Evolutionary conservation across 2,329 filamentous ascomycete species (phyloP).

Genomic region (Sporothrix phasma): DNA sequence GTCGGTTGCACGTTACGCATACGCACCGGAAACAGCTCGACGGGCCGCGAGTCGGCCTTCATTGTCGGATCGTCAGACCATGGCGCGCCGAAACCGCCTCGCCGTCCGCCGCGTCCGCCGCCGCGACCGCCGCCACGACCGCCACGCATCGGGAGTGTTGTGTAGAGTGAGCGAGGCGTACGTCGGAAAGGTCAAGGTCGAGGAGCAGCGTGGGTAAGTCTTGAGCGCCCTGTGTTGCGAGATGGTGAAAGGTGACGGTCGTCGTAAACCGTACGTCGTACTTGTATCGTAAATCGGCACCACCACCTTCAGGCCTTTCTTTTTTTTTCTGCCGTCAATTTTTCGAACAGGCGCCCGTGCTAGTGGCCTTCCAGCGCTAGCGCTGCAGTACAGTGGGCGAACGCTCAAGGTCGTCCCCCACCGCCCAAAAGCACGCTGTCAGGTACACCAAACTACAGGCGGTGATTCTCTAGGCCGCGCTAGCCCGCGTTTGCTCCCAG

Average conservation of each 20-base stretch:
- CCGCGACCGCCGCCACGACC: conserved; percentile 36
- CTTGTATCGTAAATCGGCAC: background rate
- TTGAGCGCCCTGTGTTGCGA: too few relatives aligned
- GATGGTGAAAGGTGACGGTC: too few relatives aligned
- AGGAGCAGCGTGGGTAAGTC: too few relatives aligned
- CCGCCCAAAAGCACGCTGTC: conserved; percentile 7
- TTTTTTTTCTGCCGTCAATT: conserved; percentile 14
- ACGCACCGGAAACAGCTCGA: conserved; percentile 49
- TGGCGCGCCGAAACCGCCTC: conserved; percentile 30
- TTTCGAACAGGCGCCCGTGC: background rate
- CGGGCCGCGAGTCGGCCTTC: conserved; percentile 41
- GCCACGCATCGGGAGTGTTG: conserved; percentile 7
- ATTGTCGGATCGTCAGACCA: conserved; percentile 45
- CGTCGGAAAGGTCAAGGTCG: background rate
- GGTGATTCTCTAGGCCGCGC: background rate
- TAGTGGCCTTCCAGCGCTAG: background rate
- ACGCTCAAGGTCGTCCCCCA: conserved; percentile 8
- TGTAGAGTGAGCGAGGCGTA: background rate
- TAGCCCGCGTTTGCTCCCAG: conserved; percentile 10
- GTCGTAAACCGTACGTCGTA: too few relatives aligned
- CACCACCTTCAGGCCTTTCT: background rate
- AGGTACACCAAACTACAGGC: background rate
- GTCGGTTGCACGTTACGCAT: too few relatives aligned
- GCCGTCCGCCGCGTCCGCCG: conserved; percentile 39
- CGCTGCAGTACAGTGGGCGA: background rate